A percentile compares a stretch with the other conserved stretches of the same genome.
These are phyloP conservation scores for Saccharomyces mikatae DNA, from an alignment of 805 yeast species.

Conservation along the genomic window DNA sequence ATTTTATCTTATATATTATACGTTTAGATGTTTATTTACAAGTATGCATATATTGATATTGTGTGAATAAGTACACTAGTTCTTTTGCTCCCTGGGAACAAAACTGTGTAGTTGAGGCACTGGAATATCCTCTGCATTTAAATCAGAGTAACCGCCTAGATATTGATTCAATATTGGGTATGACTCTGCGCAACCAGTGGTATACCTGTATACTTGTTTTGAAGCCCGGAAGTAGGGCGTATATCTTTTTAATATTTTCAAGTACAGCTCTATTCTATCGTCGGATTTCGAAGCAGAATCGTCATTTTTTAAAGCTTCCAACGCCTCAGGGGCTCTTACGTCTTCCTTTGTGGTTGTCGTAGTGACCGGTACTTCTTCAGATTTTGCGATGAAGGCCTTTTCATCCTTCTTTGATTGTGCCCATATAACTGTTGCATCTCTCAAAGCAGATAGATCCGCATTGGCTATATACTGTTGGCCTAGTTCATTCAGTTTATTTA, in stretches of 20 bases:
- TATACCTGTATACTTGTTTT: conserved; percentile 32
- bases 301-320: not conserved
- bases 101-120: conserved; percentile 31
- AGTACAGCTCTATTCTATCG: conserved; percentile 42
- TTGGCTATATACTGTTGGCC: conserved; percentile 57
- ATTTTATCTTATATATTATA: not conserved
- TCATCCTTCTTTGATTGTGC: conserved; percentile 8
- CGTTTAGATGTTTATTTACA: not conserved
- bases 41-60: not conserved
- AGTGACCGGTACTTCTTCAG: conserved; percentile 10
- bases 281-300: conserved; percentile 5
- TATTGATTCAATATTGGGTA: conserved; percentile 28
- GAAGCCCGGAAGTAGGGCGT: conserved; percentile 35
- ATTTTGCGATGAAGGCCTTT: not conserved
- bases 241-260: conserved; percentile 40
- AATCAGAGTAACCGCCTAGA: conserved; percentile 18
- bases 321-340: not conserved
- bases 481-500: conserved; percentile 39
- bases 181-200: conserved; percentile 31
- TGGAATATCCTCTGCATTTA: conserved; percentile 27
- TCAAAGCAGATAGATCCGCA: conserved; percentile 74
- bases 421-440: conserved; percentile 53
- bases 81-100: conserved; percentile 4
- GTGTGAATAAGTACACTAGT: not conserved
- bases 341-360: not conserved